A percentile compares a stretch with the other conserved stretches of the same genome.
phyloP scores from a whole-genome alignment of 108 stramenopile species.

The Conticribra guillardii region DNA sequence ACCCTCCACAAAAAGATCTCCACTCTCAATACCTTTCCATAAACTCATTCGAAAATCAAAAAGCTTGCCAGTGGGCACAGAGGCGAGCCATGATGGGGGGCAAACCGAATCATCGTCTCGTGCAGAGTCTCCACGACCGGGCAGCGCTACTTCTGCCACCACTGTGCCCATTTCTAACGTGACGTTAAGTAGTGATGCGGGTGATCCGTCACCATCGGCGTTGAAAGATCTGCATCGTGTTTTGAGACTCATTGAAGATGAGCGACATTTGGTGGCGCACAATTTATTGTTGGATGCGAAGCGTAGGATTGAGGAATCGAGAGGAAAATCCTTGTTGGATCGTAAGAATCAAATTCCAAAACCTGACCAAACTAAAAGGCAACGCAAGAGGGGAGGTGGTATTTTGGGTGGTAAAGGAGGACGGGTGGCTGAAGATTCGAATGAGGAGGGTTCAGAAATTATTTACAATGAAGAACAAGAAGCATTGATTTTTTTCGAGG shows the following conservation, averaged over 20 bases:
- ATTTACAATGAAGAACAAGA: too few species aligned
- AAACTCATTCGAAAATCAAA: background rate
- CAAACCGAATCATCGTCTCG: background rate
- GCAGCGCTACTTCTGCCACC: background rate
- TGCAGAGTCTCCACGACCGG: too few species aligned
- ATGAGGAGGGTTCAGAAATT: background rate
- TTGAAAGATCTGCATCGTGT: conserved; percentile 59
- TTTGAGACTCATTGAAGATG: conserved; percentile 65
- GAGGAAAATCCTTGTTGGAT: conserved; percentile 3
- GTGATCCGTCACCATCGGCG: conserved; percentile 46
- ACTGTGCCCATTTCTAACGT: background rate
- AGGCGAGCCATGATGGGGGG: background rate
- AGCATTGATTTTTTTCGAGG: conserved; percentile 6
- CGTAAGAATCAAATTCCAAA: background rate
- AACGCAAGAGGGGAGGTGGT: background rate
- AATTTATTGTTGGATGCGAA: conserved; percentile 47
- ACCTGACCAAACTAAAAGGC: background rate
- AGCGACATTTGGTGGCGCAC: conserved; percentile 72
- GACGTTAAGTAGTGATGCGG: conserved; percentile 35
- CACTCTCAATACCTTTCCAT: background rate
- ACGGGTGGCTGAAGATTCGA: conserved; percentile 4
- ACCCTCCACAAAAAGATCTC: background rate
- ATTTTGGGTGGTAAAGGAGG: background rate
- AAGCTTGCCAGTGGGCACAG: background rate
- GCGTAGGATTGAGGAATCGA: conserved; percentile 15